phyloP scores from a whole-genome alignment of 2,329 filamentous ascomycete genomes.

The Pseudopyrenochaeta lycopersici region DNA sequence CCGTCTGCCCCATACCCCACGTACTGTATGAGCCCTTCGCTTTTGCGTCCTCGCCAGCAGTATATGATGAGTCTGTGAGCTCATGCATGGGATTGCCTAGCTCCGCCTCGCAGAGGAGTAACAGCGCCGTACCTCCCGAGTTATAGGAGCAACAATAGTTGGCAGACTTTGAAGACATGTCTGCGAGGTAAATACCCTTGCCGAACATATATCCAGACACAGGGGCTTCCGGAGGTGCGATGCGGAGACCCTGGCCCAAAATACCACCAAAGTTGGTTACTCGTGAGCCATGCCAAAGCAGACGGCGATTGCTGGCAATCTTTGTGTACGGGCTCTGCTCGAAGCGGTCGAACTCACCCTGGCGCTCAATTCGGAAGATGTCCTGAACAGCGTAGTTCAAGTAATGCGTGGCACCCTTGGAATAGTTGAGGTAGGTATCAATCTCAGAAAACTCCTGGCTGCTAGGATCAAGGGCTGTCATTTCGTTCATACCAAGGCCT shows the following conservation, averaged over 20 bases:
- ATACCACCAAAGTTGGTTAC: constrained; percentile 89
- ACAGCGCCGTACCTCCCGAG: constrained; percentile 74
- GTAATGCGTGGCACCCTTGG: constrained; percentile 72
- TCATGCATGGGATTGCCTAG: constrained; percentile 78
- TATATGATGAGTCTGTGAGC: constrained; percentile 65
- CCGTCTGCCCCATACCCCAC: constrained; percentile 71
- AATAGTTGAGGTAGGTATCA: constrained; percentile 71
- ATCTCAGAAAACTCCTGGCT: constrained; percentile 73
- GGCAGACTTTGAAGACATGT: constrained; percentile 81
- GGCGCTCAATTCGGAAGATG: constrained; percentile 84
- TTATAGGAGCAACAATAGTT: constrained; percentile 73
- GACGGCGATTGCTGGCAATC: constrained; percentile 71
- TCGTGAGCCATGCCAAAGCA: constrained; percentile 89
- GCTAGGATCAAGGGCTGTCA: constrained; percentile 70
- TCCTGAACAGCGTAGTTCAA: constrained; percentile 70
- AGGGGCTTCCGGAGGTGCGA: constrained; percentile 85
- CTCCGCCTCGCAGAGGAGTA: constrained; percentile 86
- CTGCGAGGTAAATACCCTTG: constrained; percentile 88
- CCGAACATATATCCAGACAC: constrained; percentile 87
- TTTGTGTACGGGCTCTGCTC: constrained; percentile 63
- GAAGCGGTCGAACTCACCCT: constrained; percentile 76
- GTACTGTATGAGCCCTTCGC: constrained; percentile 70
- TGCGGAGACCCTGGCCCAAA: constrained; percentile 85
- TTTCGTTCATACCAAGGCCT: constrained; percentile 76
- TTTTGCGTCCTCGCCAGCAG: constrained; percentile 71